Evolutionary conservation across 768 basidiomycete genomes (phyloP), one percentile per base, ranked within the genome.

Genomic region (Lepiota venenata): DNA sequence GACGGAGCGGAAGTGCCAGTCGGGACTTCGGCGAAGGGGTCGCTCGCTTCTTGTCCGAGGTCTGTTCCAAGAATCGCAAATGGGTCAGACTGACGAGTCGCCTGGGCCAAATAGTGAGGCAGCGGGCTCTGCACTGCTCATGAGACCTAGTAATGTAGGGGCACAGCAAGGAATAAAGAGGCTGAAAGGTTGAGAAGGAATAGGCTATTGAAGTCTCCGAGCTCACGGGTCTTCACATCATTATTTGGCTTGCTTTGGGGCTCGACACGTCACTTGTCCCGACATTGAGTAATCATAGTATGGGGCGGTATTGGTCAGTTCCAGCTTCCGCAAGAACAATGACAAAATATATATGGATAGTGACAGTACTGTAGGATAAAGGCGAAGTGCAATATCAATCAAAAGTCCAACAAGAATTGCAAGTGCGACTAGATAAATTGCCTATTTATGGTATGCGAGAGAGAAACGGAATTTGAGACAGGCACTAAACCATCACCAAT

Each of bases 71-170:
- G 75, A 51, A 76, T 71, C 57, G 85, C 79, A 71, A 88, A 88
- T 49, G 81, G 80, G 70, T 88, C 86, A 29, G 78, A 73, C 15
- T n/a, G 71, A 72, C 47, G 81, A 63, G 64, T 89, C 86, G 29
- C 81, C 80, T 49, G 80, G 70, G 57, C 83, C 87, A 74, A 93
- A 93, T 43, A 93, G 85, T 54, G 87, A 84, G 48, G 89, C 86
- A 35, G 91, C 91, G 60, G 87, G 84, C 74, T 90, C 88, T 53
- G 86, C 82, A 60, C 76, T 74, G 66, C 74, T 79, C 85, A 87
- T 87, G 63, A 63, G 61, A 38, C 9, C 46, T 11, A 47, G 36
- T 22, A 38, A 7, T 36, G 40, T 18, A 40, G 44, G 32, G 45
- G 40, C 29, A 41, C 15, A 20, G 40, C 35, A 51, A 29, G 9